Evolutionary conservation across 306 rosid species (phyloP).

Genomic region (Mimosa pudica): DNA sequence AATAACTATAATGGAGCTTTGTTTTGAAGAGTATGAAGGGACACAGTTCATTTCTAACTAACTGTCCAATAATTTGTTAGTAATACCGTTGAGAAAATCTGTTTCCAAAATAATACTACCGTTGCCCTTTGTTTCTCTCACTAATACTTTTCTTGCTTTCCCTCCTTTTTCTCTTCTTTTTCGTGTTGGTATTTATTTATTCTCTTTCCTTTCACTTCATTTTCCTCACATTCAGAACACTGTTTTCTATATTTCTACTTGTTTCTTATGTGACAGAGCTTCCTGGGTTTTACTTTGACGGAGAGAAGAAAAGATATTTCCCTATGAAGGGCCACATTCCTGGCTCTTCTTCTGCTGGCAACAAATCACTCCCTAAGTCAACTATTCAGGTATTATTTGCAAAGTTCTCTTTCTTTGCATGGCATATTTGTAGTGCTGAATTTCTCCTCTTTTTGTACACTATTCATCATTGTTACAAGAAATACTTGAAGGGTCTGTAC

Average conservation of each 20-base stretch:
- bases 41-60: too few species aligned
- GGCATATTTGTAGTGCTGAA: not conserved
- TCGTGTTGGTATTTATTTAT: not conserved
- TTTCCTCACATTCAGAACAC: not conserved
- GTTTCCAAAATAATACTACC: not conserved
- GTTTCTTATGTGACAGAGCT: conserved; percentile 49
- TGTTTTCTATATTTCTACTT: not conserved
- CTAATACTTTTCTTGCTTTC: not conserved
- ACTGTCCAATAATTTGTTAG: too few species aligned
- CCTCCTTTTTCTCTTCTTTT: not conserved
- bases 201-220: not conserved
- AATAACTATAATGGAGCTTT: too few species aligned
- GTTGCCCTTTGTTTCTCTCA: not conserved
- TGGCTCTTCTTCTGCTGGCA: conserved; percentile 53
- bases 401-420: not conserved
- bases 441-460: too few species aligned
- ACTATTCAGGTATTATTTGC: conserved; percentile 46
- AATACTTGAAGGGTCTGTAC: too few species aligned
- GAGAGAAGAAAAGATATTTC: conserved; percentile 80
- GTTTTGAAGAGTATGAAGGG: too few species aligned
- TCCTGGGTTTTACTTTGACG: conserved; percentile 84
- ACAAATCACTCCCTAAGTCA: conserved; percentile 29
- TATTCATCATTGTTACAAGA: too few species aligned
- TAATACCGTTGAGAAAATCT: too few species aligned
- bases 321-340: conserved; percentile 83